Conservation (phyloP, 2,329 filamentous ascomycete genomes). For the Nannizziopsis barbatae region DNA sequence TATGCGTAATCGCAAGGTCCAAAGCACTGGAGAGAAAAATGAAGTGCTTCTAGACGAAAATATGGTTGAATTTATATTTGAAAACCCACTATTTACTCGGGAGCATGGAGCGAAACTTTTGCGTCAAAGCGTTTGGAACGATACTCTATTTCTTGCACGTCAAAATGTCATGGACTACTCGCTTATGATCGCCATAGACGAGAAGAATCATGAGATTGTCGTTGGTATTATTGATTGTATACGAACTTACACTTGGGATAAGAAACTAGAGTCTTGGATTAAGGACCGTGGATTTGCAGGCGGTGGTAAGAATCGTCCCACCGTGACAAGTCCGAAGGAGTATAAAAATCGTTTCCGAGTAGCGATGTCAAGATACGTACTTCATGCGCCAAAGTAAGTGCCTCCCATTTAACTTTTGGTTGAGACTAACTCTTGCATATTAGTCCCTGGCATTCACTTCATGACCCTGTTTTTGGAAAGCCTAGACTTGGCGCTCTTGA, state of each 20-base stretch:
- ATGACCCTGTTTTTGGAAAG: slow-evolving; percentile 8
- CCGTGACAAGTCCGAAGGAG: slow-evolving; percentile 92
- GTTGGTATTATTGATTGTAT: slow-evolving; percentile 99
- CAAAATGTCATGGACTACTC: slow-evolving; percentile 99
- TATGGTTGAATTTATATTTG: slow-evolving; percentile 98
- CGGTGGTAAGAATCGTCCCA: slow-evolving; percentile 71
- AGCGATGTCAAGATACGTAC: slow-evolving; percentile 78
- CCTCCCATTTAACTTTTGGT: neutral
- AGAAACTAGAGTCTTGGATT: slow-evolving; percentile 99
- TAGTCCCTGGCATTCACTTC: slow-evolving; percentile 17
- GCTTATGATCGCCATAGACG: slow-evolving; percentile 95
- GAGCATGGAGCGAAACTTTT: slow-evolving; percentile 94
- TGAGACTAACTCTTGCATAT: neutral
- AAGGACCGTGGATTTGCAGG: slow-evolving; percentile 84
- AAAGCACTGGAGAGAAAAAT: slow-evolving; percentile 88
- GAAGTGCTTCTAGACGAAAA: slow-evolving; percentile 96
- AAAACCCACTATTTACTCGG: slow-evolving; percentile 85
- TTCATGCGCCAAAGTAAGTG: slow-evolving; percentile 40
- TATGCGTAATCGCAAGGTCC: slow-evolving; percentile 96
- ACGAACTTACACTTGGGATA: slow-evolving; percentile 97
- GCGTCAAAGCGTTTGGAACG: slow-evolving; percentile 87
- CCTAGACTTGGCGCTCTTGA: slow-evolving; percentile 3
- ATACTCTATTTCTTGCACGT: slow-evolving; percentile 84
- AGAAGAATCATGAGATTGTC: slow-evolving; percentile 76
- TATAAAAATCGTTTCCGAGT: slow-evolving; percentile 94